Base-by-base conservation (phyloP, 176 grass and related monocot genomes). In the Ensete glaucum region DNA sequence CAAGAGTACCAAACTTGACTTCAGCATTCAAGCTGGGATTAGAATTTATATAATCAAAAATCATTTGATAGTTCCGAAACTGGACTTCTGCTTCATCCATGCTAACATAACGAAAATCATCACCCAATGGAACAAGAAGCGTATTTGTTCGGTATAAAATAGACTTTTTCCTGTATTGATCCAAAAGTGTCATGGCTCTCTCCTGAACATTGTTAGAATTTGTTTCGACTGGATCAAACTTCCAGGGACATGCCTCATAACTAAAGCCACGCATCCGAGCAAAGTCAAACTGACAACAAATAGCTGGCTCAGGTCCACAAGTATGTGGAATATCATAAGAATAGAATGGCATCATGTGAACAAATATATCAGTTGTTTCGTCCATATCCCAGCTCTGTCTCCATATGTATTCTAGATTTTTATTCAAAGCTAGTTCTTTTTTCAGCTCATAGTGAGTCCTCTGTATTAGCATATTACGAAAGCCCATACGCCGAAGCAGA, bases 311-410 rank as follows among this genome's bases (percentile, higher is more conserved):
- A n/a, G 95, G 95, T 73, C 95, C 95, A 69, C 95, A 98, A 25
- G 95, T 98, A 77, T 98, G 95, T 19, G 95, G 95, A 82, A 98
- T 89, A 85, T 98, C 94, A 67, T 98, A 98, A 16, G 94, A 93
- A 90, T 93, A 98, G 79, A 98, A 98, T 75, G 88, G 90, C 95
- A 98, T 98, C 95, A 98, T 98, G 78, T 98, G 95, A 82, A 93
- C 95, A 78, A 98, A 98, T 85, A 98, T 98, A 76, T 98, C 95
- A 23, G 95, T 93, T 22, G 90, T 93, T 88, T 90, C 86, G 17
- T 88, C 86, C 48, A 83, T 84, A 79, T 98, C 95, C 95, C 95
- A 98, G 78, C 87, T 93, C 76, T 98, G 95, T 80, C 95, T 90
- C 95, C 95, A 98, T 56, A 93, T 84, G 80, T 93, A 98, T 79